Evolutionary conservation across 176 grass and related monocot genomes (phyloP).

Genomic region (Elymus sibiricus): DNA sequence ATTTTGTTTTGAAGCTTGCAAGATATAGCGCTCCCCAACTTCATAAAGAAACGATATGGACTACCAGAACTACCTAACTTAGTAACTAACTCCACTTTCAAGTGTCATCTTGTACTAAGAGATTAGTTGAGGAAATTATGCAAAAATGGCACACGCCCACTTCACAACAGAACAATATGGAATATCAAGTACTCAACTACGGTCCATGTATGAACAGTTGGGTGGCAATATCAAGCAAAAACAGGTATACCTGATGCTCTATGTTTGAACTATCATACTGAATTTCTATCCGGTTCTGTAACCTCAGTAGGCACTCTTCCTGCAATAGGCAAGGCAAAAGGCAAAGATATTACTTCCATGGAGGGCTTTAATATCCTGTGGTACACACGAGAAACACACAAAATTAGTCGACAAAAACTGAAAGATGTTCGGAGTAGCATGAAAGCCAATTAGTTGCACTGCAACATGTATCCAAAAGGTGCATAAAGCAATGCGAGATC

Average conservation of each 20-base stretch:
- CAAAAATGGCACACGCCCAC: not conserved
- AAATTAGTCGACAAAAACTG: not conserved
- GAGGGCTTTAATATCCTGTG: not conserved
- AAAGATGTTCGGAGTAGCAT: not conserved
- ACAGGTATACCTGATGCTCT: slow-evolving; percentile 79
- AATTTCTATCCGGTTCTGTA: slow-evolving; percentile 84
- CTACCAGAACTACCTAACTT: not conserved
- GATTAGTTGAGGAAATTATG: not conserved
- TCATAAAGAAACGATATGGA: not conserved
- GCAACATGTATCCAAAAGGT: not conserved
- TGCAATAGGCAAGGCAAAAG: slow-evolving; percentile 22
- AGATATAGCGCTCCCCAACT: not conserved
- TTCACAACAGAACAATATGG: slow-evolving; percentile 6
- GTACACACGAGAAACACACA: not conserved
- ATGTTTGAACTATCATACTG: slow-evolving; percentile 68
- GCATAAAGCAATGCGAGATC: slow-evolving; percentile 6
- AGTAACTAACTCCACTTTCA: slow-evolving; percentile 10
- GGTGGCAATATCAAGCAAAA: not conserved
- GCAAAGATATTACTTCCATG: not conserved
- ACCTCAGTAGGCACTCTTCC: slow-evolving; percentile 89
- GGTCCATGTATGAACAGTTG: not conserved
- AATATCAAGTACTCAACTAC: not conserved
- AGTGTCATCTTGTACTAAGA: not conserved
- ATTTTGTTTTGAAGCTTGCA: not conserved
- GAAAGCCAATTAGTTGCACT: not conserved